Evolutionary conservation across 768 basidiomycete species (phyloP).

Genomic region (Sarcomyxa edulis): DNA sequence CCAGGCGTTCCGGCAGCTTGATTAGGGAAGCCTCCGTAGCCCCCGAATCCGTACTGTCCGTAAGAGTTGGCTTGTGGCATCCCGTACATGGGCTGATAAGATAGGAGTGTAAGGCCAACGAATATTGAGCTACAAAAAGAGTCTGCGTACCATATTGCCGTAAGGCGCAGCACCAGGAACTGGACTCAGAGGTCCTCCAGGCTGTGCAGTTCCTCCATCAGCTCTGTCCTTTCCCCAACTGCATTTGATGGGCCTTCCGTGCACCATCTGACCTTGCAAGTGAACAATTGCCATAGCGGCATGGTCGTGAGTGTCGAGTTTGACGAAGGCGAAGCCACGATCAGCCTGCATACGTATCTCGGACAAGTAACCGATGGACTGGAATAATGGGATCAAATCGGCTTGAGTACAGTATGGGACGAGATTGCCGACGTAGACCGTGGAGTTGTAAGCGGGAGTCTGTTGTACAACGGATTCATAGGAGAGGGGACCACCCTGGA

Average conservation of each 20-base stretch:
- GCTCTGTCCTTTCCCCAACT: constrained; percentile 98
- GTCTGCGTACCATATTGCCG: constrained; percentile 65
- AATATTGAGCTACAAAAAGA: not conserved
- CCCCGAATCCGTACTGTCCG: constrained; percentile 74
- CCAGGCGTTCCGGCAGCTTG: constrained; percentile 46
- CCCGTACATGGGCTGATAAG: constrained; percentile 75
- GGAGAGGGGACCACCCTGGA: constrained; percentile 81
- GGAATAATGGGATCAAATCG: constrained; percentile 96
- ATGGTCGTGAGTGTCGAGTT: constrained; percentile 97
- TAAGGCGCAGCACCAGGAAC: constrained; percentile 61
- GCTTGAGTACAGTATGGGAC: constrained; percentile 97
- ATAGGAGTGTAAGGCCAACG: constrained; percentile 5
- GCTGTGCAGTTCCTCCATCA: constrained; percentile 57
- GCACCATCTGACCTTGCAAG: constrained; percentile 94
- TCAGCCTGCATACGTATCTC: constrained; percentile 99
- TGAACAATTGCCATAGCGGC: constrained; percentile 98
- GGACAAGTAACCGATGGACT: constrained; percentile 96
- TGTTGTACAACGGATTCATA: constrained; percentile 94
- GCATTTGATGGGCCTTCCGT: constrained; percentile 95
- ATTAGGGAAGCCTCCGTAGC: constrained; percentile 66
- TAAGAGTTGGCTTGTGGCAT: constrained; percentile 82
- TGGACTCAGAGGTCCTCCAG: constrained; percentile 51
- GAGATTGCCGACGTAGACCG: constrained; percentile 98
- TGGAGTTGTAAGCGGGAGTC: constrained; percentile 90
- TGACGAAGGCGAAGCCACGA: constrained; percentile 98